These are phyloP conservation scores for Sporothrix sp. DNA, from an alignment of 2,329 filamentous ascomycete species.

Conservation along the genomic window DNA sequence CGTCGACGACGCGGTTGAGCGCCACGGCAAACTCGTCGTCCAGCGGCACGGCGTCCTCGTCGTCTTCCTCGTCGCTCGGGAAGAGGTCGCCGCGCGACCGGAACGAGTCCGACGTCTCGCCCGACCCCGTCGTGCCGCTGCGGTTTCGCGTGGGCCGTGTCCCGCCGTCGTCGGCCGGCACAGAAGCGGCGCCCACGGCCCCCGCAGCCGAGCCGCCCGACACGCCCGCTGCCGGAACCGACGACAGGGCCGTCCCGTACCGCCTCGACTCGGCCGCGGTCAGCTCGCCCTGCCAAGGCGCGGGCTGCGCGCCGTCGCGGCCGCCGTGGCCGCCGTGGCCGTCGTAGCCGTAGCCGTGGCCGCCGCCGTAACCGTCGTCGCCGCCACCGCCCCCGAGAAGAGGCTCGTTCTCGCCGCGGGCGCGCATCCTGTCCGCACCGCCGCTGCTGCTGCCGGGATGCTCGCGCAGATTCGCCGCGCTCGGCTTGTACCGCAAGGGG, in stretches of 20 bases:
- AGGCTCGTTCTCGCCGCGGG: constrained; percentile 53
- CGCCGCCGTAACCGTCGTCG: neutral
- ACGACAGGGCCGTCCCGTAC: constrained; percentile 1
- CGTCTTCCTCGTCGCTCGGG: constrained; percentile 73
- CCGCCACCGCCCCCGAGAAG: constrained; percentile 49
- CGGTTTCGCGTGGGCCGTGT: constrained; percentile 41
- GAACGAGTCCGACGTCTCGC: constrained; percentile 73
- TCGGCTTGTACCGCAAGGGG: constrained; percentile 78
- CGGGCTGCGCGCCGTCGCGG: neutral
- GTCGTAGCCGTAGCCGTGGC: neutral
- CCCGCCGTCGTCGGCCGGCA: neutral
- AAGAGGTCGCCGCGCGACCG: constrained; percentile 85
- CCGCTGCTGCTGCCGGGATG: constrained; percentile 53
- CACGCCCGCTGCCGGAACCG: neutral
- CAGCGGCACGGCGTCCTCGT: constrained; percentile 86
- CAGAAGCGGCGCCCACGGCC: neutral
- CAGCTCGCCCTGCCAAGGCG: constrained; percentile 2
- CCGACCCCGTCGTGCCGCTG: constrained; percentile 70
- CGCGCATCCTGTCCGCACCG: neutral
- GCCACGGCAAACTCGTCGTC: constrained; percentile 87
- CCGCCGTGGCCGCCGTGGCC: neutral
- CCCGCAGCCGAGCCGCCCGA: neutral
- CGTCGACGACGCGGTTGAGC: constrained; percentile 71
- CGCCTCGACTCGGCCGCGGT: constrained; percentile 2
- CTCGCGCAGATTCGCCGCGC: constrained; percentile 81